Percentiles rank a stretch among this genome's conserved stretches.
These are phyloP conservation scores for Malassezia arunalokei DNA, from an alignment of 1,284 basidiomycete species.

Conservation along the genomic window DNA sequence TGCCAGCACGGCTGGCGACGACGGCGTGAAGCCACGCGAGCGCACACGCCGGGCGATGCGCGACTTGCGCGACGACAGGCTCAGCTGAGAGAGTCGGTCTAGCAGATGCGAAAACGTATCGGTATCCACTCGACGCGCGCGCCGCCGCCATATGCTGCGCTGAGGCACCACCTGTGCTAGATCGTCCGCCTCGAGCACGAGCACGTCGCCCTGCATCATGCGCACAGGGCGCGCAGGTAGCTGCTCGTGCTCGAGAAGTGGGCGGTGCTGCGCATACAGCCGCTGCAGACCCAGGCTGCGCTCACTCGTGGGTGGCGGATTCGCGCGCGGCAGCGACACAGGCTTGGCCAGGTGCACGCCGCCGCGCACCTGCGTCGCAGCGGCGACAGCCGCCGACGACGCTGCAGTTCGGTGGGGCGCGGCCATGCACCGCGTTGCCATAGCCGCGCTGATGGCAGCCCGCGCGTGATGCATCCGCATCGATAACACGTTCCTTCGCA, in stretches of 20 bases:
- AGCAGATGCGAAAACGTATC: slow-evolving; percentile 9
- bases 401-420: background rate
- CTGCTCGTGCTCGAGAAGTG: slow-evolving; percentile 14
- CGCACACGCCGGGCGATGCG: background rate
- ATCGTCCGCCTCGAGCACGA: background rate
- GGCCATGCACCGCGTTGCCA: background rate
- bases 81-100: slow-evolving; percentile 2
- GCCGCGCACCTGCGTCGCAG: background rate
- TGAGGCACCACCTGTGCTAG: background rate
- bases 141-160: slow-evolving; percentile 8
- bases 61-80: slow-evolving; percentile 2
- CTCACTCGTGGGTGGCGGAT: slow-evolving; percentile 15
- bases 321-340: background rate
- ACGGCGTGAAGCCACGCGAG: slow-evolving; percentile 2
- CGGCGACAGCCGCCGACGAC: background rate
- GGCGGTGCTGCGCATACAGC: slow-evolving; percentile 15
- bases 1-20: slow-evolving; percentile 7
- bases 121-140: slow-evolving; percentile 8
- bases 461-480: background rate
- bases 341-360: background rate
- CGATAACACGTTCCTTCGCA: slow-evolving; percentile 4
- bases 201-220: slow-evolving; percentile 1
- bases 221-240: slow-evolving; percentile 9
- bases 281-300: slow-evolving; percentile 10
- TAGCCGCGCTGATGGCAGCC: background rate